Conservation (phyloP, 306 rosid species). For the Delonix regia region DNA sequence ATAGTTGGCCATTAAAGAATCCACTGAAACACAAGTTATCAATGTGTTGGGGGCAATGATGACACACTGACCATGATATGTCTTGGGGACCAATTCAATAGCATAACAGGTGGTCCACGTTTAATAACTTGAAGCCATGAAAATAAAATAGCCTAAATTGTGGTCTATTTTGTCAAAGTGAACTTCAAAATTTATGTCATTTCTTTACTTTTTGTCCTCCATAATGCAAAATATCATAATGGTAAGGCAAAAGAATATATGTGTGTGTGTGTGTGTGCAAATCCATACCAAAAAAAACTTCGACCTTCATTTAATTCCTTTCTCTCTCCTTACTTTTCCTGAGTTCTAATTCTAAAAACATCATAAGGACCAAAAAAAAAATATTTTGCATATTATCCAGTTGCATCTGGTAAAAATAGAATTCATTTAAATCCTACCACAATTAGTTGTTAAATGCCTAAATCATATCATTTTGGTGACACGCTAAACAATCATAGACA, state of each 20-base stretch:
- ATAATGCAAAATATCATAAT: constrained; percentile 38
- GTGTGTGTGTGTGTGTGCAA: not conserved
- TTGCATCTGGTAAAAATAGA: constrained; percentile 14
- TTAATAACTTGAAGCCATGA: constrained; percentile 42
- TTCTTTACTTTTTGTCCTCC: constrained; percentile 44
- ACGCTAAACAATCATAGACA: constrained; percentile 4
- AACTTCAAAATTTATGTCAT: constrained; percentile 34
- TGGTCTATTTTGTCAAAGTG: constrained; percentile 44
- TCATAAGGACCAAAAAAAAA: not conserved
- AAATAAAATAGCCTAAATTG: constrained; percentile 47
- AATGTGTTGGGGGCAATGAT: constrained; percentile 71
- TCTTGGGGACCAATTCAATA: constrained; percentile 71
- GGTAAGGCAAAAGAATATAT: constrained; percentile 8
- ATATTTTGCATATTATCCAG: constrained; percentile 13
- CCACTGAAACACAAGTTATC: constrained; percentile 73
- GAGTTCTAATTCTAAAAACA: constrained; percentile 5
- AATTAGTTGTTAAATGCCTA: not conserved
- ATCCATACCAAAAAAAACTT: too few species aligned
- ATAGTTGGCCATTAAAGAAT: constrained; percentile 65
- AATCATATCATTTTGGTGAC: constrained; percentile 12
- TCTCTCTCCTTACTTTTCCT: constrained; percentile 14
- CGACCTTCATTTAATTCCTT: not conserved
- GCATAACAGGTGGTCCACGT: constrained; percentile 61
- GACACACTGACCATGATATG: constrained; percentile 64
- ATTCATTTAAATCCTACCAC: constrained; percentile 20